These are phyloP conservation scores for Pseudovirgaria hyperparasitica DNA, from an alignment of 2,329 filamentous ascomycete genomes.

Conservation along the genomic window DNA sequence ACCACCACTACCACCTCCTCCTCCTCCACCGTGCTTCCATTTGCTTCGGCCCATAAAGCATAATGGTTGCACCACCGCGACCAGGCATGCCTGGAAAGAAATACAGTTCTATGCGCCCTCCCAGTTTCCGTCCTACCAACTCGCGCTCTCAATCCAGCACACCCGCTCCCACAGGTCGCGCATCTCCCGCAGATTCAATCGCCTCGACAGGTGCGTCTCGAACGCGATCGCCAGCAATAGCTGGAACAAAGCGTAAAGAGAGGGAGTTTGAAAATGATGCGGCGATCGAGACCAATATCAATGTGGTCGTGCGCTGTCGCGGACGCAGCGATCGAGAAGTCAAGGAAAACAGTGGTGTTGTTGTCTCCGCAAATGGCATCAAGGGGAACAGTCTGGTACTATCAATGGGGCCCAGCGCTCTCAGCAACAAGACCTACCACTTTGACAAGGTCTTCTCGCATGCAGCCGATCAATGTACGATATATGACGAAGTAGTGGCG, in stretches of 20 bases:
- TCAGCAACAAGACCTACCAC: conserved; percentile 91
- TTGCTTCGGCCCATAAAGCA: conserved; percentile 2
- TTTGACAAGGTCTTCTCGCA: conserved; percentile 97
- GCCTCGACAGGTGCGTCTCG: conserved; percentile 37
- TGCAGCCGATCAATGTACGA: conserved; percentile 82
- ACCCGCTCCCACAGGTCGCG: conserved; percentile 35
- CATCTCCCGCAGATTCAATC: conserved; percentile 60
- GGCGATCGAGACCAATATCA: conserved; percentile 86
- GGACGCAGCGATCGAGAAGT: conserved; percentile 89
- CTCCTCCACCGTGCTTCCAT: too few species aligned
- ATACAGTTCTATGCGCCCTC: conserved; percentile 39
- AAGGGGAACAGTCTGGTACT: conserved; percentile 75
- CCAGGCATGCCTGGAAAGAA: conserved; percentile 38
- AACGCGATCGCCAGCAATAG: conserved; percentile 31
- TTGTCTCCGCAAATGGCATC: conserved; percentile 76
- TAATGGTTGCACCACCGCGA: conserved; percentile 43
- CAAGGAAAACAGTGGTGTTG: conserved; percentile 85
- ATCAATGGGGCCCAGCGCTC: conserved; percentile 80
- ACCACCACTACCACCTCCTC: too few species aligned
- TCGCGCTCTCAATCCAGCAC: conserved; percentile 38
- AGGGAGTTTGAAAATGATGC: conserved; percentile 62
- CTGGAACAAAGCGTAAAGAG: conserved; percentile 71
- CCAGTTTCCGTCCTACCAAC: conserved; percentile 39
- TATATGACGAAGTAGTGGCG: conserved; percentile 90
- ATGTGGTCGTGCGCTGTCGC: conserved; percentile 88